These are phyloP conservation scores for Nicotiana tabacum DNA, from an alignment of 257 asterid genomes.

Conservation along the genomic window DNA sequence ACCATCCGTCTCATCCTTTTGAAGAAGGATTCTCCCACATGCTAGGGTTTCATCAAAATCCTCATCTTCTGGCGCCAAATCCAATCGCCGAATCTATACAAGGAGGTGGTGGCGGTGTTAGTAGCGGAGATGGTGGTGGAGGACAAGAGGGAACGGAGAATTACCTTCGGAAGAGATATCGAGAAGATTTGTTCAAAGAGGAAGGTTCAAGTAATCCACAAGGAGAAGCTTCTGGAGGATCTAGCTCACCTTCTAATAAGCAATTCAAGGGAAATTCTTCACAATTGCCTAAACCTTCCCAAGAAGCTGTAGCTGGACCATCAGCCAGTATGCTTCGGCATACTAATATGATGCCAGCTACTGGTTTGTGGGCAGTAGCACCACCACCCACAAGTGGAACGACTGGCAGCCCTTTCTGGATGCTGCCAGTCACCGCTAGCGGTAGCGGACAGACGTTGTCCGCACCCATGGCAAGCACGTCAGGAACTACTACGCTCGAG, in stretches of 20 bases:
- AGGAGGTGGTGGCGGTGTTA: slow-evolving; percentile 34
- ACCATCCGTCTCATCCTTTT: slow-evolving; percentile 24
- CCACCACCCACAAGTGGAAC: slow-evolving; percentile 17
- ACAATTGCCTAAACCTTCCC: slow-evolving; percentile 25
- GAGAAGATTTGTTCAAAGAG: slow-evolving; percentile 67
- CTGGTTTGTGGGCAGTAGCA: slow-evolving; percentile 60
- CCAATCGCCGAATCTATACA: slow-evolving; percentile 35
- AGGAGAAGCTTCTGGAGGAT: slow-evolving; percentile 33
- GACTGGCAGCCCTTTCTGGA: slow-evolving; percentile 41
- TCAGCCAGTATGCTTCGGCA: slow-evolving; percentile 36
- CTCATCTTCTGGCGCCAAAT: slow-evolving; percentile 35
- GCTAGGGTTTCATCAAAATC: slow-evolving; percentile 60
- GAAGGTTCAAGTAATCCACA: slow-evolving; percentile 32
- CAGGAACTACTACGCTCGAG: slow-evolving; percentile 23
- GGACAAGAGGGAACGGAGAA: slow-evolving; percentile 42
- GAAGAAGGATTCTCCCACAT: slow-evolving; percentile 60
- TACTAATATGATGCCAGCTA: slow-evolving; percentile 33
- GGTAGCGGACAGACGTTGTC: neutral
- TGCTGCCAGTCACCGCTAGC: slow-evolving; percentile 46
- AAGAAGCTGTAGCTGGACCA: slow-evolving; percentile 26
- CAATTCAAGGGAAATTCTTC: slow-evolving; percentile 30
- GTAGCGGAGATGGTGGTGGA: slow-evolving; percentile 23
- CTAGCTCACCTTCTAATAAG: slow-evolving; percentile 50
- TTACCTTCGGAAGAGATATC: slow-evolving; percentile 57
- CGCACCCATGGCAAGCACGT: slow-evolving; percentile 15